phyloP scores from a whole-genome alignment of 2,329 filamentous ascomycete genomes.

The Colletotrichum sansevieriae region DNA sequence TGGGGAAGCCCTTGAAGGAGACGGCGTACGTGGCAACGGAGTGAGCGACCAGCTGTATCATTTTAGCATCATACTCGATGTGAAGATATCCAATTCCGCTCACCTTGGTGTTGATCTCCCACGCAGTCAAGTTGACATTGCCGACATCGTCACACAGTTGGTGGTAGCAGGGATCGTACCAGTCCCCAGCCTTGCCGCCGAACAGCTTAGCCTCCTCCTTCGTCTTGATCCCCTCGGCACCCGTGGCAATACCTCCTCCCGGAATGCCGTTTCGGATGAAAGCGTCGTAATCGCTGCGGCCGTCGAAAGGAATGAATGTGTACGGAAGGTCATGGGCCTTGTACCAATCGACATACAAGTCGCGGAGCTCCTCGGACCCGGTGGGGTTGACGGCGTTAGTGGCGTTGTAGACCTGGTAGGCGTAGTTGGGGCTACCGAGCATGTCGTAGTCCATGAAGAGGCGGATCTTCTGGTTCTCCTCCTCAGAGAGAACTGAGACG shows the following conservation, averaged over 20 bases:
- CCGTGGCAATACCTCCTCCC: constrained; percentile 81
- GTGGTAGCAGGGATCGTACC: constrained; percentile 73
- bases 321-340: constrained; percentile 71
- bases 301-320: constrained; percentile 81
- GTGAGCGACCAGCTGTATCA: constrained; percentile 72
- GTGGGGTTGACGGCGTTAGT: constrained; percentile 77
- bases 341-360: constrained; percentile 78
- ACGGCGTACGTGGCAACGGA: constrained; percentile 78
- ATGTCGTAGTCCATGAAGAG: constrained; percentile 80
- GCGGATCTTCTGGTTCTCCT: constrained; percentile 73
- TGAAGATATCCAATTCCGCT: constrained; percentile 43
- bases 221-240: constrained; percentile 83
- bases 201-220: constrained; percentile 74
- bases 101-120: constrained; percentile 72
- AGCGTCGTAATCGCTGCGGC: constrained; percentile 83
- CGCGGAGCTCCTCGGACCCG: constrained; percentile 77
- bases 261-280: constrained; percentile 82
- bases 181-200: constrained; percentile 75
- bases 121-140: constrained; percentile 71
- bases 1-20: constrained; percentile 75
- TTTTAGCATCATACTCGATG: constrained; percentile 41
- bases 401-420: constrained; percentile 78
- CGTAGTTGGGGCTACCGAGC: constrained; percentile 75
- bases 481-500: constrained; percentile 63
- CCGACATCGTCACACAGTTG: constrained; percentile 70